Conservation (phyloP, 2,329 filamentous ascomycete species). For the Colletotrichum tropicale region DNA sequence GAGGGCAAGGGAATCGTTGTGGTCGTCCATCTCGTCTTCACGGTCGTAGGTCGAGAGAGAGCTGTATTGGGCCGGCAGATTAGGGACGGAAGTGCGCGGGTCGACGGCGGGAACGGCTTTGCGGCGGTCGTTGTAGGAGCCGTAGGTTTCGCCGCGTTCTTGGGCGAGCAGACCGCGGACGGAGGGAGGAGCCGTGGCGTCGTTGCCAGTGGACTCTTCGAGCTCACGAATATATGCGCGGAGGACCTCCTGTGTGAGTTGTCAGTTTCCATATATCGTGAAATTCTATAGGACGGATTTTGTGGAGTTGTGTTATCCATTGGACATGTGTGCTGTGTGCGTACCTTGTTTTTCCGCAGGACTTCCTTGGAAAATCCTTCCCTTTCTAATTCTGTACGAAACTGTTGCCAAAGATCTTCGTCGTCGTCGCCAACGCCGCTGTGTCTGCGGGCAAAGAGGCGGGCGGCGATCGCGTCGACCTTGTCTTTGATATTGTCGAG, state of each 20-base stretch:
- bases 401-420: slow-evolving; percentile 62
- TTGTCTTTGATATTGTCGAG: slow-evolving; percentile 64
- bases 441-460: slow-evolving; percentile 49
- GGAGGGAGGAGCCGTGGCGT: slow-evolving; percentile 50
- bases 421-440: slow-evolving; percentile 45
- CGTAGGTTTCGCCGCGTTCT: slow-evolving; percentile 41
- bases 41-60: slow-evolving; percentile 37
- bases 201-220: slow-evolving; percentile 50
- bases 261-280: slow-evolving; percentile 17
- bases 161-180: slow-evolving; percentile 59
- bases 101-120: slow-evolving; percentile 31
- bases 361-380: slow-evolving; percentile 64
- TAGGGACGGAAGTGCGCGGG: slow-evolving; percentile 18
- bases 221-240: slow-evolving; percentile 66
- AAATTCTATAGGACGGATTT: not conserved
- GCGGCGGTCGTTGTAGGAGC: slow-evolving; percentile 36
- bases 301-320: not conserved
- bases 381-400: slow-evolving; percentile 60
- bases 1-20: slow-evolving; percentile 45
- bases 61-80: slow-evolving; percentile 16
- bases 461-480: slow-evolving; percentile 60
- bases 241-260: slow-evolving; percentile 54
- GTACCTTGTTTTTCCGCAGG: slow-evolving; percentile 61
- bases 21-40: slow-evolving; percentile 35
- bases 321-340: slow-evolving; percentile 20